These are phyloP conservation scores for Tetraselmis striata DNA, from an alignment of 139 green algal genomes.

Conservation along the genomic window DNA sequence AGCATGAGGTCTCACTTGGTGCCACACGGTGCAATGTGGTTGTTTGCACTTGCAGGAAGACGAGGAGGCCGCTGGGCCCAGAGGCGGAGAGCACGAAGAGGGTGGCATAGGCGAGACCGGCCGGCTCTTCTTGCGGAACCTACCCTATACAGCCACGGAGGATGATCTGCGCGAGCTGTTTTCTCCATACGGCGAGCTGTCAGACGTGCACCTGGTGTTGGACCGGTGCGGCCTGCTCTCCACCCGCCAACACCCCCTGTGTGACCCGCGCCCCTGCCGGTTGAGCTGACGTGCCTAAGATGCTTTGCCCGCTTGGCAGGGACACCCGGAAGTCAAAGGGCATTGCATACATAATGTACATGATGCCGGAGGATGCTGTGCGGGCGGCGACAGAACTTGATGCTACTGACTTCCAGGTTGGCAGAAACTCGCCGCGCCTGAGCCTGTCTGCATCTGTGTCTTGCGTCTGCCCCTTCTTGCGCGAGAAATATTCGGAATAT, in stretches of 20 bases:
- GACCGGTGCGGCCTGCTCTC: conserved; percentile 71
- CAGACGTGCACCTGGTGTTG: conserved; percentile 83
- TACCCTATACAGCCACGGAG: conserved; percentile 82
- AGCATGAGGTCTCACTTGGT: too few species aligned
- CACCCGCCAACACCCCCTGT: not conserved
- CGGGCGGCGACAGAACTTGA: too few species aligned
- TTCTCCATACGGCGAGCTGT: conserved; percentile 63
- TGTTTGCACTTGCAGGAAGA: too few species aligned
- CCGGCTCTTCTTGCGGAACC: conserved; percentile 91
- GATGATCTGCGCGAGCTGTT: conserved; percentile 77
- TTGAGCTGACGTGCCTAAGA: not conserved
- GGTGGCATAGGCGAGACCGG: conserved; percentile 63
- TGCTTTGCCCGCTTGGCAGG: conserved; percentile 12
- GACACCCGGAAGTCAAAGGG: conserved; percentile 61
- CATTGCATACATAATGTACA: conserved; percentile 83
- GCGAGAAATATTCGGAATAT: too few species aligned
- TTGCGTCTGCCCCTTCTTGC: too few species aligned
- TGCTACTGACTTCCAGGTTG: too few species aligned
- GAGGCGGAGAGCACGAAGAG: not conserved
- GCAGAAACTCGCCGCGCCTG: too few species aligned
- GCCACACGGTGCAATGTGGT: too few species aligned
- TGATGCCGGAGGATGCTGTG: conserved; percentile 59
- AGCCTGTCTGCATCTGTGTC: too few species aligned
- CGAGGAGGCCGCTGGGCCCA: not conserved
- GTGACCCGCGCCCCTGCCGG: not conserved